These are phyloP conservation scores for Vigna radiata DNA, from an alignment of 306 rosid species.

Conservation along the genomic window DNA sequence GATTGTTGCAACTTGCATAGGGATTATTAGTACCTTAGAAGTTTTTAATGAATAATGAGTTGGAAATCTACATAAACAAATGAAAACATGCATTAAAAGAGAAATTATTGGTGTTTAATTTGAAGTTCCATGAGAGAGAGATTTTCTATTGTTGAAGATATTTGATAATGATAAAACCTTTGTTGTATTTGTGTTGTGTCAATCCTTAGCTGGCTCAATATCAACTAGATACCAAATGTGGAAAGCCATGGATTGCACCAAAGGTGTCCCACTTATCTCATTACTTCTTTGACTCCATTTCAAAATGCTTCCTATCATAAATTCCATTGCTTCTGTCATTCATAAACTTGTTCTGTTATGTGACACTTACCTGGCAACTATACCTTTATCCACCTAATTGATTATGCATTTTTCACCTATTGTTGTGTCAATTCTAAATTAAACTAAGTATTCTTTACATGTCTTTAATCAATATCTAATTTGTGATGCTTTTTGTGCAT, in stretches of 20 bases:
- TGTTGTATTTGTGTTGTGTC: background rate
- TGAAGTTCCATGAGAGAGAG: background rate
- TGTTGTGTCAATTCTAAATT: background rate
- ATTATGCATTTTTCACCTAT: slow-evolving; percentile 21
- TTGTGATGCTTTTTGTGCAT: background rate
- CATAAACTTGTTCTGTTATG: slow-evolving; percentile 15
- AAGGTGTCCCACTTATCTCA: background rate
- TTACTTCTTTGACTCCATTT: slow-evolving; percentile 18
- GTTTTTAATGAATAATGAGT: background rate
- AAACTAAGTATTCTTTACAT: background rate
- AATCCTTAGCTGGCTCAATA: slow-evolving; percentile 4
- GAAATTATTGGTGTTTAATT: background rate
- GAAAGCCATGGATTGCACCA: slow-evolving; percentile 1
- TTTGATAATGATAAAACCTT: background rate
- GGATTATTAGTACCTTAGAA: background rate
- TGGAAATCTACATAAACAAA: background rate
- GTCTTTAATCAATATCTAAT: background rate
- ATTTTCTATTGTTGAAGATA: slow-evolving; percentile 20
- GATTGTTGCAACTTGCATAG: background rate
- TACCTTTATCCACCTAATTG: slow-evolving; percentile 19
- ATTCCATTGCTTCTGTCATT: slow-evolving; percentile 3
- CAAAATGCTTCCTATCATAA: background rate
- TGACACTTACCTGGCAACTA: slow-evolving; percentile 28
- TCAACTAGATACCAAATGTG: slow-evolving; percentile 10
- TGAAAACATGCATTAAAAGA: background rate